Evolutionary conservation across 495 filamentous ascomycete genomes (phyloP).

Genomic region (Apiosordaria backusii): DNA sequence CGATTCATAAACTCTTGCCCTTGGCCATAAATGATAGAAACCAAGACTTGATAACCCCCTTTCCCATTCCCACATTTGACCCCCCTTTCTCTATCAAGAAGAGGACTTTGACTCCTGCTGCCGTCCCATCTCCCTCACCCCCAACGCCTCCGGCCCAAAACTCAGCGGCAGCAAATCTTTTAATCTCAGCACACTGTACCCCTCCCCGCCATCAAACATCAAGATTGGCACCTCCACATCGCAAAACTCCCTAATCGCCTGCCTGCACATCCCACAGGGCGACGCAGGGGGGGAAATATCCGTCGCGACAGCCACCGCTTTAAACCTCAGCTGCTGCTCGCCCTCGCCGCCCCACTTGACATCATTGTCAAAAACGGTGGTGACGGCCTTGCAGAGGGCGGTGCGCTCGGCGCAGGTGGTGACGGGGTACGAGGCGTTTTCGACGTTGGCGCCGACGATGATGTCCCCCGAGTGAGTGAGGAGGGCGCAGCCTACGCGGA

Average conservation of each 20-base stretch:
- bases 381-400: conserved; percentile 76
- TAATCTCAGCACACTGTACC: conserved; percentile 67
- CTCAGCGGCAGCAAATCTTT: neutral
- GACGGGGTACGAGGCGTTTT: conserved; percentile 91
- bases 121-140: neutral
- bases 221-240: conserved; percentile 67
- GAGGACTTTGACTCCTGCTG: neutral
- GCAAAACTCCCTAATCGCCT: conserved; percentile 74
- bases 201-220: conserved; percentile 79
- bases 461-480: conserved; percentile 61
- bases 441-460: conserved; percentile 79
- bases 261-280: conserved; percentile 69
- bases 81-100: neutral
- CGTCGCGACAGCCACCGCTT: conserved; percentile 81
- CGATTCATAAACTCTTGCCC: too few relatives aligned
- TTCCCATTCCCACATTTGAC: too few relatives aligned
- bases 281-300: conserved; percentile 70
- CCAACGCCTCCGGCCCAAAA: neutral
- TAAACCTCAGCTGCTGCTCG: conserved; percentile 53
- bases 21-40: too few relatives aligned
- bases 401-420: conserved; percentile 92
- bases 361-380: conserved; percentile 50
- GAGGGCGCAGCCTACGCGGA: conserved; percentile 77
- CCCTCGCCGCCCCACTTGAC: neutral
- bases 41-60: too few relatives aligned